Percentiles rank a stretch among this genome's conserved stretches.
Evolutionary conservation across 345 rosid species (phyloP).

Genomic region (Citrus maxima): DNA sequence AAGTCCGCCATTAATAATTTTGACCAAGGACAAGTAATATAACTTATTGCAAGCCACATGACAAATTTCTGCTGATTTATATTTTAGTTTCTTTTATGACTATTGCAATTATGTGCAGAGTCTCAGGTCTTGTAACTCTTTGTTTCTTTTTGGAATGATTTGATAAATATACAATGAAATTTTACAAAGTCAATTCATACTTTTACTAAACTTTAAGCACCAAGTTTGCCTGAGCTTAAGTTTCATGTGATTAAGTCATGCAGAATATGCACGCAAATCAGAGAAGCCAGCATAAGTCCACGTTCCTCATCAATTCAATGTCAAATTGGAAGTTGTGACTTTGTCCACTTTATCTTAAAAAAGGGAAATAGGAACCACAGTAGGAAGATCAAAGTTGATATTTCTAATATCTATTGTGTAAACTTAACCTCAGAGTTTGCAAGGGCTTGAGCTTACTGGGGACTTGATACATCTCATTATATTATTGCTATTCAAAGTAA

Average conservation of each 20-base stretch:
- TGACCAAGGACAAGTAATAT: neutral
- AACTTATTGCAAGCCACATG: neutral
- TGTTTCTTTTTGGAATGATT: neutral
- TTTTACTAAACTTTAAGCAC: constrained; percentile 11
- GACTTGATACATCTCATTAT: too few relatives aligned
- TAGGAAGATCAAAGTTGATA: neutral
- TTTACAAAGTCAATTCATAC: neutral
- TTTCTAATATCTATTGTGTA: neutral
- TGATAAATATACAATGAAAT: neutral
- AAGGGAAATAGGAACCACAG: neutral
- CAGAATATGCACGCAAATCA: neutral
- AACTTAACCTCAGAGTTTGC: neutral
- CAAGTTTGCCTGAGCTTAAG: neutral
- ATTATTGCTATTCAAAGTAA: neutral
- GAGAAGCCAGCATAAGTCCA: neutral
- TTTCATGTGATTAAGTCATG: neutral
- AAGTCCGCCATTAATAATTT: neutral
- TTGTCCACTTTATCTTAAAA: neutral
- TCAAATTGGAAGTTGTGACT: neutral
- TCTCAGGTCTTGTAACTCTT: neutral
- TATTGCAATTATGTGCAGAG: neutral
- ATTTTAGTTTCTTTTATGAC: neutral
- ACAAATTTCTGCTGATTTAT: neutral
- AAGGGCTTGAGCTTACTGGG: neutral
- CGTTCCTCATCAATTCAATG: neutral